Evolutionary conservation across 352 stramenopile species (phyloP), one percentile per base, ranked within the genome.

Genomic region (Aphanomyces stellatus): DNA sequence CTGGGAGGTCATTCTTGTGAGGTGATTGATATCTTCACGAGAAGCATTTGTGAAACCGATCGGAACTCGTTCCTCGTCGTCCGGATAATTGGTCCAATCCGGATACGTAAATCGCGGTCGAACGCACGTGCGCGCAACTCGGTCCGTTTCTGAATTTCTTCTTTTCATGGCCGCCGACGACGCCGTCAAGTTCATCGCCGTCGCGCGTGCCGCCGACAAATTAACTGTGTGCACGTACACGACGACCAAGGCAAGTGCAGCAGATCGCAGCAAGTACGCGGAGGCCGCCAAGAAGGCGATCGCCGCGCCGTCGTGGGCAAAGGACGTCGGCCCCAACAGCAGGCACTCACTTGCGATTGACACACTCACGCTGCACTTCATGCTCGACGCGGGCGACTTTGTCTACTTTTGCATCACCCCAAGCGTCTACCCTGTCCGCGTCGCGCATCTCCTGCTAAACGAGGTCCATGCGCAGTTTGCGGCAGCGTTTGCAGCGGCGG

Each of bases 131-230:
- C 37, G 8, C 37, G 37, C 8, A 8, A 43, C 37, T 17, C 37
- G 17, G 37, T 43, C 37, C 42, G 42, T 51, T 51, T 27, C 42
- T 51, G 42, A 10, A 51, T 51, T 51, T 24, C 19, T 24, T 13
- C 6, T 27, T 13, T 24, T 7, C 13, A 8, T 49, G 7, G 55
- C 19, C 22, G 7, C 19, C 25, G 41, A 63, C 48, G 55, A 55
- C 42, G 60, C 57, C 49, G 60, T 67, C 60, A 67, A 67, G 60
- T 67, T 59, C 60, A 13, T 67, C n/a, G 40, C 60, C 4, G 42
- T 67, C 31, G 27, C 33, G 30, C 49, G 46, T 2, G 60, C 57
- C 17, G 60, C 43, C 3, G 27, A 56, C 30, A 67, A 67, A 33
- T 28, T n/a, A 13, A 59, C 35, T 25, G 25, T 67, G 22, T 31